phyloP scores from a whole-genome alignment of 805 yeast species.

The Sungouiella blattae region DNA sequence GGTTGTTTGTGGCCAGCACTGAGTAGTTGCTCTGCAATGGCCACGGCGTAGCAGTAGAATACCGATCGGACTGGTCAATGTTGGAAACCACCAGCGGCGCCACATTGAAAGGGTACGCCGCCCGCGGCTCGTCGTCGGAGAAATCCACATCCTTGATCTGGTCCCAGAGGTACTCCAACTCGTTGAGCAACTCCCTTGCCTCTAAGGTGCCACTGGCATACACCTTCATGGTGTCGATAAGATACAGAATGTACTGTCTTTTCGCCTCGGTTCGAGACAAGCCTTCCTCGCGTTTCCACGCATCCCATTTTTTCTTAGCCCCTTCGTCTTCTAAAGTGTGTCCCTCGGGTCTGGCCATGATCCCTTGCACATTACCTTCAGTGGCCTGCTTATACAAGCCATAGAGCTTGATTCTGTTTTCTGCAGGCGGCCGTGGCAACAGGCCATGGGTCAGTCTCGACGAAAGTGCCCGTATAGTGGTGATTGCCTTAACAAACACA shows the following conservation, averaged over 20 bases:
- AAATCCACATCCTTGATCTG: conserved; percentile 53
- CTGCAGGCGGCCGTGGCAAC: conserved; percentile 75
- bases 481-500: conserved; percentile 77
- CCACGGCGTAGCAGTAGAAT: conserved; percentile 35
- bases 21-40: conserved; percentile 27
- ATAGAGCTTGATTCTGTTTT: conserved; percentile 62
- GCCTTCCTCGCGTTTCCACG: conserved; percentile 79
- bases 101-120: conserved; percentile 6
- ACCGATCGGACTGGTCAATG: conserved; percentile 30
- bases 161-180: conserved; percentile 72
- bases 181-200: conserved; percentile 60
- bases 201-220: conserved; percentile 68
- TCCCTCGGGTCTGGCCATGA: conserved; percentile 66
- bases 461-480: conserved; percentile 72
- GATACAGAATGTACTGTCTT: conserved; percentile 59
- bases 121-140: conserved; percentile 24
- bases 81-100: conserved; percentile 14
- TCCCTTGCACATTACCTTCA: conserved; percentile 74
- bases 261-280: conserved; percentile 69
- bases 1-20: conserved; percentile 24
- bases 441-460: conserved; percentile 58
- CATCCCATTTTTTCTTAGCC: conserved; percentile 75
- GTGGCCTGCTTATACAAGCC: conserved; percentile 89
- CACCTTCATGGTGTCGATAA: conserved; percentile 68
- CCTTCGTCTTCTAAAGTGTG: conserved; percentile 58